These are phyloP conservation scores for Starmerella potacharoeniae DNA, from an alignment of 805 yeast genomes.

Conservation along the genomic window DNA sequence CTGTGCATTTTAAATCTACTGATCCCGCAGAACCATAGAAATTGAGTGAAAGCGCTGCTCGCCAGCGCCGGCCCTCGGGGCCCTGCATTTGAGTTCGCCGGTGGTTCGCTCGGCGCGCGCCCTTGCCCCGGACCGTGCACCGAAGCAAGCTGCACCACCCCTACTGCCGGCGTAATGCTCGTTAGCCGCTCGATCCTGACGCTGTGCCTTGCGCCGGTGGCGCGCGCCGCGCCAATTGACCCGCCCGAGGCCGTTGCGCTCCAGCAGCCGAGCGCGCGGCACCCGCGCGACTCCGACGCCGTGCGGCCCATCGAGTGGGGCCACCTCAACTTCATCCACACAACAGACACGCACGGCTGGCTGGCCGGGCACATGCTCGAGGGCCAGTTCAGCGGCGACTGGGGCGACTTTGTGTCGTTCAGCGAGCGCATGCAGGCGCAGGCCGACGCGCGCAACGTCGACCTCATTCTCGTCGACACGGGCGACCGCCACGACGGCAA, in stretches of 20 bases:
- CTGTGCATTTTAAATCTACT: too few relatives aligned
- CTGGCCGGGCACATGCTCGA: conserved; percentile 80
- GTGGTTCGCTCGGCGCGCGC: too few relatives aligned
- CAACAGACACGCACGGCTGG: conserved; percentile 98
- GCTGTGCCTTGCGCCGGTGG: not conserved
- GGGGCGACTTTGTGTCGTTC: conserved; percentile 88
- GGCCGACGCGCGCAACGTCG: conserved; percentile 41
- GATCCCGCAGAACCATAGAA: too few relatives aligned
- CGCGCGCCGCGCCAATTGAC: not conserved
- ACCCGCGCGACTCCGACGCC: conserved; percentile 12
- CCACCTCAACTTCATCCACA: conserved; percentile 72
- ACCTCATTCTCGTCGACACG: conserved; percentile 63
- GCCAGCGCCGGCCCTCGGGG: too few relatives aligned
- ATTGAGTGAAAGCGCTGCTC: too few relatives aligned
- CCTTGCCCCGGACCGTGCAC: not conserved
- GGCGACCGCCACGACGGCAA: conserved; percentile 94
- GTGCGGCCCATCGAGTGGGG: conserved; percentile 55
- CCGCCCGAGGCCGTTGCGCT: not conserved
- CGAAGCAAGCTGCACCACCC: not conserved
- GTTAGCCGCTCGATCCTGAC: not conserved
- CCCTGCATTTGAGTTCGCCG: too few relatives aligned
- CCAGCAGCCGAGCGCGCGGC: conserved; percentile 15
- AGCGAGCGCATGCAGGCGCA: conserved; percentile 36
- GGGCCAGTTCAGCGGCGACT: conserved; percentile 45
- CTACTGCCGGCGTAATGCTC: not conserved